A percentile compares a stretch with the other conserved stretches of the same genome.
These are phyloP conservation scores for Cladophialophora yegresii DNA, from an alignment of 2,329 filamentous ascomycete species.

Conservation along the genomic window DNA sequence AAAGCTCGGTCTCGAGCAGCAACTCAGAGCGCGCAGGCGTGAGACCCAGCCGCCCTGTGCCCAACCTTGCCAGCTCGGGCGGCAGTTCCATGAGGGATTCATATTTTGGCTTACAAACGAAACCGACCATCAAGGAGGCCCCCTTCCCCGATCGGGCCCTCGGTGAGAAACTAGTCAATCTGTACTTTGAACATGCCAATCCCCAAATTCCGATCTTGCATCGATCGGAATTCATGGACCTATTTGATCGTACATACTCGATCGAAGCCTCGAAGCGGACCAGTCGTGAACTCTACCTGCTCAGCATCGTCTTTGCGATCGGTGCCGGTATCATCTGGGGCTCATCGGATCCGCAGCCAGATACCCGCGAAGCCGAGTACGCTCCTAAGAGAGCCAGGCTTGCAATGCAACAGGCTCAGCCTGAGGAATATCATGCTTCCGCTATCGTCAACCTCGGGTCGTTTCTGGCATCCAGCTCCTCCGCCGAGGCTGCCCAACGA, in stretches of 20 bases:
- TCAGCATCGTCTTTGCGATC: conserved; percentile 97
- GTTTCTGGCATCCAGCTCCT: conserved; percentile 69
- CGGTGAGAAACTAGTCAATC: conserved; percentile 69
- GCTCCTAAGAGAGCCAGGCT: conserved; percentile 54
- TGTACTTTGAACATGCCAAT: conserved; percentile 96
- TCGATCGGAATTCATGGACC: conserved; percentile 81
- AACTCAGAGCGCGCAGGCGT: conserved; percentile 66
- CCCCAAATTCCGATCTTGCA: conserved; percentile 94
- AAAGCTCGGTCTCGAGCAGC: conserved; percentile 64
- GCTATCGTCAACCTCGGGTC: conserved; percentile 89
- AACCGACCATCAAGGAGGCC: conserved; percentile 81
- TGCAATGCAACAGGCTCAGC: conserved; percentile 67
- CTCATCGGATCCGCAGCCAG: conserved; percentile 35
- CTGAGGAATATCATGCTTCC: conserved; percentile 94
- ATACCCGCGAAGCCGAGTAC: conserved; percentile 38
- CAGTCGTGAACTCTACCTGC: conserved; percentile 81
- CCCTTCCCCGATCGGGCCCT: conserved; percentile 78
- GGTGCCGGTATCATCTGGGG: conserved; percentile 84
- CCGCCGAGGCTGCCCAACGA: conserved; percentile 58
- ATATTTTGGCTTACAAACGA: conserved; percentile 94
- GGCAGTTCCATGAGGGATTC: conserved; percentile 89
- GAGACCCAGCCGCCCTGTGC: conserved; percentile 58
- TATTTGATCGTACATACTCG: conserved; percentile 80
- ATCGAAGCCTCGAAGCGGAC: conserved; percentile 67
- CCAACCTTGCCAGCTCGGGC: conserved; percentile 55